Evolutionary conservation across 306 rosid genomes (phyloP).

Genomic region (Prunus campanulata): DNA sequence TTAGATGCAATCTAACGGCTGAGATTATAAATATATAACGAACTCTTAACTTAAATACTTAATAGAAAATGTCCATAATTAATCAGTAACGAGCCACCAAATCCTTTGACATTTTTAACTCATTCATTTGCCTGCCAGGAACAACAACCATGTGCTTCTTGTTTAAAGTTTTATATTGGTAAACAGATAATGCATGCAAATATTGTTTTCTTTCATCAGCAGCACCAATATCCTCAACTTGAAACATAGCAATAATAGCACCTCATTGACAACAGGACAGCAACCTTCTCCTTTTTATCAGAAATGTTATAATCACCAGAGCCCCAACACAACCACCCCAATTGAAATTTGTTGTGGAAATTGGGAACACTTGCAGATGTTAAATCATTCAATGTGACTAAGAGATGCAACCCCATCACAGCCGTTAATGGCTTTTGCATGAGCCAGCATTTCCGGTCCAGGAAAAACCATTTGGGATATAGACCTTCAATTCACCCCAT

Average conservation of each 20-base stretch:
- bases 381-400: slow-evolving; percentile 1
- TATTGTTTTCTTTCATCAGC: too few relatives aligned
- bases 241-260: not conserved
- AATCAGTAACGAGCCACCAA: too few relatives aligned
- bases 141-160: too few relatives aligned
- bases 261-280: not conserved
- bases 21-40: too few relatives aligned
- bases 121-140: too few relatives aligned
- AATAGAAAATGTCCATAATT: too few relatives aligned
- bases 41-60: too few relatives aligned
- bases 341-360: slow-evolving; percentile 4
- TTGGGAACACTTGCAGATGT: slow-evolving; percentile 20
- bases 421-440: not conserved
- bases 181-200: too few relatives aligned
- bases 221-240: too few relatives aligned
- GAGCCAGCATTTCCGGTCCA: not conserved
- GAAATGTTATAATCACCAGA: slow-evolving; percentile 18
- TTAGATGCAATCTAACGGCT: too few relatives aligned
- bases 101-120: too few relatives aligned
- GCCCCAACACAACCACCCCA: slow-evolving; percentile 28
- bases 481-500: not conserved
- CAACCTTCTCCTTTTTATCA: not conserved
- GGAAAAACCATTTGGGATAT: not conserved
- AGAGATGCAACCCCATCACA: slow-evolving; percentile 1
- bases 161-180: too few relatives aligned